Base-by-base conservation (phyloP, 2,329 filamentous ascomycete genomes). In the Colletotrichum sp. region DNA sequence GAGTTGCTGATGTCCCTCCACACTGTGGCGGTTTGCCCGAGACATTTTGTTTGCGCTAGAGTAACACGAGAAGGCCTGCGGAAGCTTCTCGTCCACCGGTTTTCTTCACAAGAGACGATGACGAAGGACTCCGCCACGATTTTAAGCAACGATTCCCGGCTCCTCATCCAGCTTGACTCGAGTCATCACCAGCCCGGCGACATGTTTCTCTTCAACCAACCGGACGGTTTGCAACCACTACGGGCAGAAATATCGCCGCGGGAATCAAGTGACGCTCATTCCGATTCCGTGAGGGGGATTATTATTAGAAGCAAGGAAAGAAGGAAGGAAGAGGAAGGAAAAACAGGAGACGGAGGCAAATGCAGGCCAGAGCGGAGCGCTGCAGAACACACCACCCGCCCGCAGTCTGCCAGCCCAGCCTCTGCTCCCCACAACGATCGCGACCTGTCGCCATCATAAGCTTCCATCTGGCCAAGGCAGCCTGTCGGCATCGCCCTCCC, bases 31-130 rank as follows among this genome's bases (percentile, higher is more conserved):
- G 65, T 52, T 36, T 30, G 74, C 28, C 74, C 74, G 71, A 76
- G 74, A 76, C 74, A 74, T 59, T 74, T 5, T 68, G 69, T 48
- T 30, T 48, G 71, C 71, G 61, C 74, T 76, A 76, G 55, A 65
- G 64, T 48, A 61, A 70, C 74, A 74, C 59, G 61, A 76, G 59
- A 43, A 63, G 61, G 10, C 58, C 74, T 69, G 52, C 64, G 34
- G 59, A 69, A 69, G 62, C 30, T 38, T 74, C 61, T 71, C 61
- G n/a, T 75, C 73, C 73, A 69, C 32, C 69, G 14, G 69, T 59
- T 74, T 61, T 70, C 71, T 74, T 66, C 65, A 70, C 21, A 61
- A 43, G 30, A 65, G 61, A 48, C 16, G 36, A 70, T 70, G 48
- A 70, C 65, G 74, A 74, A 21, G 52, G 48, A 62, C 52, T 74